Evolutionary conservation across 1,284 basidiomycete genomes (phyloP), one percentile per base, ranked within the genome.

Genomic region (Cryptococcus wingfieldii): DNA sequence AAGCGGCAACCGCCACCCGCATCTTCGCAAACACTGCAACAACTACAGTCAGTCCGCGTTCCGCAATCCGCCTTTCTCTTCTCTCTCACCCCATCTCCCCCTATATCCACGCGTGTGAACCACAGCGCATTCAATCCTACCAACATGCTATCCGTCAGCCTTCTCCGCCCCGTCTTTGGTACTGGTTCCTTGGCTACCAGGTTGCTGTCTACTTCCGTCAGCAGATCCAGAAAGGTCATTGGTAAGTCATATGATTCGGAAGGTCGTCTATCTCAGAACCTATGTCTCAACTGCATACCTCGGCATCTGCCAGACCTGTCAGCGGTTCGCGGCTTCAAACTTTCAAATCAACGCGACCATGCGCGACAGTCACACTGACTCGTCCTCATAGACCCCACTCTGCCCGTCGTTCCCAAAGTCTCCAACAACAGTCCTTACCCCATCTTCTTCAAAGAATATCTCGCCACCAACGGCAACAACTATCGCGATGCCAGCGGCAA

Each of bases 191-290:
- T 50, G 18, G 27, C 51, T n/a, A 47, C 28, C 25, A 38, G 57
- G 34, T 23, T 55, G 28, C 34, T 53, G 44, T 38, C 28, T n/a
- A 41, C 49, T 4, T 47, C 50, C 34, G 42, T 34, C 31, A 34
- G 31, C 31, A 34, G 31, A 3, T 10, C 79, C 43, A 78, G 78
- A 55, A 76, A 77, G 45, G 76, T 84, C 39, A 76, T 89, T 39
- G 76, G 89, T 88, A 77, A 71, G 84, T 79, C 38, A 49, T 47
- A 34, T 6, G 3, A 6, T 8, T 10, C 5, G 10, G 31, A 34
- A 34, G 7, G 10, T 8, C 31, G 31, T 10, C 10, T 10, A 6
- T 34, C 10, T 10, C 31, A 34, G 6, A 3, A 10, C 31, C 6
- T 10, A 23, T 23, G 23, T 23, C 23, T 23, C 23, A 23, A 23